Evolutionary conservation across 1,284 basidiomycete species (phyloP).

Genomic region (Moniliophthora roreri): DNA sequence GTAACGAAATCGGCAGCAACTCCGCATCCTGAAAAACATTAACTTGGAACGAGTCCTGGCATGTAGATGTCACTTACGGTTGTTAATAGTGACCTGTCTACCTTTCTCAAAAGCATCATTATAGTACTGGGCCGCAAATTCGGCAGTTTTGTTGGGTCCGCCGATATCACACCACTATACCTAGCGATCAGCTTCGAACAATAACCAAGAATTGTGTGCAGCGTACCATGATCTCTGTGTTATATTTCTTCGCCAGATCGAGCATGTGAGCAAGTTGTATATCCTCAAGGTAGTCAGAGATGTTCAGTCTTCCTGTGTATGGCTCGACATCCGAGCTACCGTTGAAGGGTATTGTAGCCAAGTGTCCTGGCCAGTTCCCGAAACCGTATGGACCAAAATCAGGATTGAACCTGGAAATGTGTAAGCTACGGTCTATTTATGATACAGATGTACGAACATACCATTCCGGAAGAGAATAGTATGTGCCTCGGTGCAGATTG

Average conservation of each 20-base stretch:
- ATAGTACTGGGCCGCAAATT: constrained; percentile 53
- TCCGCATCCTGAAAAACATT: constrained; percentile 34
- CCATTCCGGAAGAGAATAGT: constrained; percentile 56
- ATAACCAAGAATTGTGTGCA: neutral
- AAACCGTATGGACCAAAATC: constrained; percentile 53
- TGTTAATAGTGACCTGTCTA: constrained; percentile 56
- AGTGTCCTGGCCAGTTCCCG: constrained; percentile 49
- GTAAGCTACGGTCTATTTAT: neutral
- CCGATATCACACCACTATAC: constrained; percentile 61
- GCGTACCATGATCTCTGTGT: constrained; percentile 55
- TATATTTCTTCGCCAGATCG: constrained; percentile 49
- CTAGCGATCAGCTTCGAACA: neutral
- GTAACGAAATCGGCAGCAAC: constrained; percentile 53
- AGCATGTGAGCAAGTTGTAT: constrained; percentile 58
- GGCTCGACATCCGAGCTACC: constrained; percentile 43
- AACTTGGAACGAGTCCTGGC: neutral
- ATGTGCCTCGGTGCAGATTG: constrained; percentile 48
- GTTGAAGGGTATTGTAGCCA: constrained; percentile 53
- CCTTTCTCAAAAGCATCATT: constrained; percentile 45
- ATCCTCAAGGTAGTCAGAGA: constrained; percentile 52
- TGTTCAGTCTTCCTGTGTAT: constrained; percentile 50
- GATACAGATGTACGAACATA: neutral
- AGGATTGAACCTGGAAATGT: constrained; percentile 47
- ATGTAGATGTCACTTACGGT: constrained; percentile 33
- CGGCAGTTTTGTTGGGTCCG: constrained; percentile 46